phyloP scores from a whole-genome alignment of 164 flowering plant genomes.

The Annona cherimola region DNA sequence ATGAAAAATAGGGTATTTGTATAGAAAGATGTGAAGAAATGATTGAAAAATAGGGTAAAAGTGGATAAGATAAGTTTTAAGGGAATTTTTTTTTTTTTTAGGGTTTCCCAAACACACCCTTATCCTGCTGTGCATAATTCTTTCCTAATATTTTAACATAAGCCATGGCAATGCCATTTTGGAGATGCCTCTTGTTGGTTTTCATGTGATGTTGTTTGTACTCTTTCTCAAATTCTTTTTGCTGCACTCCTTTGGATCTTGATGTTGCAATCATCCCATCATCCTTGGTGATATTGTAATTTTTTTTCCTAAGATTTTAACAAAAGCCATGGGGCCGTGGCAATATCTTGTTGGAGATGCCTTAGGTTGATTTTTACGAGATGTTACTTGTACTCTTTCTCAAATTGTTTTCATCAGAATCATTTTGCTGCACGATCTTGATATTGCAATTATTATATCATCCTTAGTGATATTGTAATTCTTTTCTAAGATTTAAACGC shows the following conservation, averaged over 20 bases:
- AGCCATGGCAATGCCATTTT: not conserved
- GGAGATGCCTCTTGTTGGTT: not conserved
- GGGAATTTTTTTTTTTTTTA: too few species aligned
- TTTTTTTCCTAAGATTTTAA: too few species aligned
- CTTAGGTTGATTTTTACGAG: not conserved
- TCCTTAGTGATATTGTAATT: too few species aligned
- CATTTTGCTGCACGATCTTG: not conserved
- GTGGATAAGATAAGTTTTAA: too few species aligned
- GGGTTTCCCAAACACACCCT: not conserved
- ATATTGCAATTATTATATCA: too few species aligned
- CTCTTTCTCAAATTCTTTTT: not conserved
- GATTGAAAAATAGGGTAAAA: too few species aligned
- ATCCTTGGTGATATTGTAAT: too few species aligned
- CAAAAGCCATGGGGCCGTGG: not conserved
- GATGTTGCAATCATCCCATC: too few species aligned
- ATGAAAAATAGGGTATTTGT: too few species aligned
- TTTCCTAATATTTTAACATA: too few species aligned
- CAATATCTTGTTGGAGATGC: not conserved
- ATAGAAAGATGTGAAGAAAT: too few species aligned
- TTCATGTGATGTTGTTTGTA: not conserved
- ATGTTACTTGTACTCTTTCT: not conserved
- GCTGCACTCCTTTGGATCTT: not conserved
- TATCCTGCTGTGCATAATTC: not conserved
- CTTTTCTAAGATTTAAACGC: not conserved
- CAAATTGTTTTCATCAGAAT: not conserved